Evolutionary conservation across 768 basidiomycete genomes (phyloP), one percentile per base, ranked within the genome.

Genomic region (Boletus coccyginus): DNA sequence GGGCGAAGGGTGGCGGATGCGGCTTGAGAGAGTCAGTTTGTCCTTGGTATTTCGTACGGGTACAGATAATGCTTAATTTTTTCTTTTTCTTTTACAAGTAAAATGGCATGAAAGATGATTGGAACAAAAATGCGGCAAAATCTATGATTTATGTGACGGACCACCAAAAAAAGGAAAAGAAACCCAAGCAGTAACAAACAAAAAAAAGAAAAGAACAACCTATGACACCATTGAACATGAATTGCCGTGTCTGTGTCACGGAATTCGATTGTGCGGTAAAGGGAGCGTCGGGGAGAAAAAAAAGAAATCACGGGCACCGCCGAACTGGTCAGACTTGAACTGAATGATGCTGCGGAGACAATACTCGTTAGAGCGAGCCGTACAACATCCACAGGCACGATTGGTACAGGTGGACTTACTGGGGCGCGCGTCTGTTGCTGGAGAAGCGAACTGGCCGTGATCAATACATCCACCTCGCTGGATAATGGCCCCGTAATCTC

Each of bases 401-500:
- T n/a, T 24, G 62, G 40, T 48, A 62, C 55, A 38, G 68, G 50
- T 57, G 66, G 62, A 62, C 65, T 66, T 60, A 69, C 56, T 49
- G 70, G 52, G 59, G 58, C 43, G 46, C 67, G 73, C 45, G 69
- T 73, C 54, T 80, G 77, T 48, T 79, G 78, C 56, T 78, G 77
- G 29, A 81, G 74, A 50, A 83, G 73, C 43, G 78, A 75, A 59
- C 73, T 78, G 40, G 90, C 88, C 4, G 88, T 85, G 64, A 88
- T 84, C 64, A 92, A 78, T 61, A 92, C 88, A 62, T 92, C 89
- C 50, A 92, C 86, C 64, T 90, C 90, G 52, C 84, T 89, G 36
- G 88, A 87, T 41, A 80, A 70, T 16, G 84, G 82, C 32, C 88
- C 88, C 40, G 84, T 84, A 67, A 86, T 82, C 65, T 87, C 87